These are phyloP conservation scores for Beauveria pseudobassiana DNA, from an alignment of 2,329 filamentous ascomycete genomes.

Conservation along the genomic window DNA sequence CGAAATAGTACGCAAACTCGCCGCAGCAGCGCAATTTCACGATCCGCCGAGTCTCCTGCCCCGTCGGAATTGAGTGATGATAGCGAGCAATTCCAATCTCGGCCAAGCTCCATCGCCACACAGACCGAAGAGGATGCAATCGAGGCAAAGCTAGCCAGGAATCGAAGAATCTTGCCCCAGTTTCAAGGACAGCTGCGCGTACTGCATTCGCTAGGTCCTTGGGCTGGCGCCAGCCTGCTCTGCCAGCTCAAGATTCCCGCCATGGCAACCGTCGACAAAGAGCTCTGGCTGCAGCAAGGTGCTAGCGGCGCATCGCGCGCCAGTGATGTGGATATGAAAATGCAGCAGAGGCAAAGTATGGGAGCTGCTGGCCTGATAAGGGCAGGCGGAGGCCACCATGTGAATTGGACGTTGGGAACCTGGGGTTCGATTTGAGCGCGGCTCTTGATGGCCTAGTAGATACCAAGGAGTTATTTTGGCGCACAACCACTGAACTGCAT, in stretches of 20 bases:
- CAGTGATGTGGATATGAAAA: slow-evolving; percentile 50
- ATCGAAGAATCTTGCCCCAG: slow-evolving; percentile 29
- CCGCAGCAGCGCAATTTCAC: slow-evolving; percentile 21
- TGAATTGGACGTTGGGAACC: slow-evolving; percentile 54
- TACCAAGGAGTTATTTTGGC: background rate
- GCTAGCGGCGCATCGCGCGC: slow-evolving; percentile 52
- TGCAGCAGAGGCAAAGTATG: slow-evolving; percentile 57
- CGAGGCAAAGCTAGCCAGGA: slow-evolving; percentile 29
- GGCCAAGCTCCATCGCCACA: slow-evolving; percentile 18
- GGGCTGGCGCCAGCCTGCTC: slow-evolving; percentile 66
- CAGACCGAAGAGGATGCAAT: slow-evolving; percentile 24
- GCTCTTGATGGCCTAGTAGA: background rate
- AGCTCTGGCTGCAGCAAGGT: slow-evolving; percentile 64
- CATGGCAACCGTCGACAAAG: slow-evolving; percentile 62
- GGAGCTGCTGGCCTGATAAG: slow-evolving; percentile 43
- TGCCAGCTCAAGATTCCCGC: slow-evolving; percentile 62
- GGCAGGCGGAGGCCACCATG: slow-evolving; percentile 29
- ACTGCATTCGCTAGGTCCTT: slow-evolving; percentile 63
- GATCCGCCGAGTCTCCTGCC: slow-evolving; percentile 13
- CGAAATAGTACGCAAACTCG: slow-evolving; percentile 36
- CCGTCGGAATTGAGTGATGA: slow-evolving; percentile 20
- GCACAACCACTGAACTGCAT: background rate
- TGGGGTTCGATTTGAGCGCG: slow-evolving; percentile 45
- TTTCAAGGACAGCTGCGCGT: slow-evolving; percentile 56
- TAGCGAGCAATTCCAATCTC: slow-evolving; percentile 14